phyloP scores from a whole-genome alignment of 140 eudicot species.

The Senecio squalidus region DNA sequence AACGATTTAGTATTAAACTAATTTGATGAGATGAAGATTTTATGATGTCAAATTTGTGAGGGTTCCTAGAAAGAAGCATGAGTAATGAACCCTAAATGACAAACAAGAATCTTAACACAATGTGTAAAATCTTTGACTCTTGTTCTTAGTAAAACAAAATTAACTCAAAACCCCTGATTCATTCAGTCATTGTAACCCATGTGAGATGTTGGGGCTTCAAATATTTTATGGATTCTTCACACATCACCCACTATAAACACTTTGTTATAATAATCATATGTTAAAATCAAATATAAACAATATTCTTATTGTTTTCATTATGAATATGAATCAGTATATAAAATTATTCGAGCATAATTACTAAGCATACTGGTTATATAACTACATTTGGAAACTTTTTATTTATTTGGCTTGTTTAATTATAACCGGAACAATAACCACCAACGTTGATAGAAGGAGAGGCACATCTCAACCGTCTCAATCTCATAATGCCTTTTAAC shows the following conservation, averaged over 20 bases:
- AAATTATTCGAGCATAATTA: neutral
- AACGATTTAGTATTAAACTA: too few relatives aligned
- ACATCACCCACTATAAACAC: constrained; percentile 33
- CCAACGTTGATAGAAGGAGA: too few relatives aligned
- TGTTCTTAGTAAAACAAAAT: constrained; percentile 17
- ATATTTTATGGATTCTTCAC: constrained; percentile 37
- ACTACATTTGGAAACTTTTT: too few relatives aligned
- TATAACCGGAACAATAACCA: too few relatives aligned
- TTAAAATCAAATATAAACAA: neutral
- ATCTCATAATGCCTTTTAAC: too few relatives aligned
- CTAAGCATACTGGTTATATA: neutral
- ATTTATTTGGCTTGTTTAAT: too few relatives aligned
- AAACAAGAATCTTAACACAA: constrained; percentile 22
- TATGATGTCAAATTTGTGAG: constrained; percentile 4
- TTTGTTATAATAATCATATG: constrained; percentile 1
- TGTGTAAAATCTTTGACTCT: constrained; percentile 26
- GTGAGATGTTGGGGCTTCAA: constrained; percentile 52
- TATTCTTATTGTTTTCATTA: too few relatives aligned
- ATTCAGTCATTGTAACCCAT: constrained; percentile 42
- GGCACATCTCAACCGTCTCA: too few relatives aligned
- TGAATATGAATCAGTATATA: too few relatives aligned
- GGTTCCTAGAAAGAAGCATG: constrained; percentile 19
- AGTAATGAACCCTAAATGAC: constrained; percentile 19
- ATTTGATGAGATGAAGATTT: neutral
- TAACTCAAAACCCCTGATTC: constrained; percentile 18